Evolutionary conservation across 139 green algal species (phyloP), one percentile per base, ranked within the genome.

Genomic region (Axilococcus clingmanii): DNA sequence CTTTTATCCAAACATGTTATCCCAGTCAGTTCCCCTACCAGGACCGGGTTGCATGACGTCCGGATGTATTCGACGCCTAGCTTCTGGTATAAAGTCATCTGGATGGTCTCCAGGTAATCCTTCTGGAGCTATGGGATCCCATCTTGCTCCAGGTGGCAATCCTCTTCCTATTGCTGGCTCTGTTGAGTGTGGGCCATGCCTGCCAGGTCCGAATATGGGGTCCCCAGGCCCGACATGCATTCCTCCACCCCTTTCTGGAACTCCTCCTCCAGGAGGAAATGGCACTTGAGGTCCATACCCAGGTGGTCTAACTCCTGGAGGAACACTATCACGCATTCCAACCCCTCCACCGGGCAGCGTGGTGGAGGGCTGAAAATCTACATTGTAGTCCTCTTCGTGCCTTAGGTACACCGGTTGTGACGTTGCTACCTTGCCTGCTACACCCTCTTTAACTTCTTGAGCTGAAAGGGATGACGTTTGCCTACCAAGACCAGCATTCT

Each of bases 51-150:
- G 68, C 44, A 53, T 47, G 30, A 76, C 59, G 46, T 76, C 68
- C 14, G 68, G 68, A 57, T 76, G 63, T 14, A 41, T 27, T 14
- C 37, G 29, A 16, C 46, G n/a, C 1, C 23, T 40, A 3, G 20
- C 25, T 11, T 41, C 17, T n/a, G n/a, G n/a, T n/a, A n/a, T n/a
- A 27, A 61, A 69, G 37, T 60, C 57, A 33, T 57, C 63, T 7
- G 68, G 68, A 17, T 41, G 9, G 40, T 66, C 70, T 14, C 68
- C 68, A 3, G 30, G 61, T 52, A 70, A 48, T 23, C 71, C 71
- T 14, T 57, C 62, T n/a, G 71, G 71, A 2, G 40, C 59, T 25
- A 79, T 78, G 7, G 71, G 71, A 50, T 79, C 71, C 51, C 48
- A 79, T 12, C 59, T 48, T 24, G 59, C 65, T 19, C 63, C 63